A percentile compares a stretch with the other conserved stretches of the same genome.
Conservation (phyloP, 805 yeast genomes). For the Ascoidea asiatica region DNA sequence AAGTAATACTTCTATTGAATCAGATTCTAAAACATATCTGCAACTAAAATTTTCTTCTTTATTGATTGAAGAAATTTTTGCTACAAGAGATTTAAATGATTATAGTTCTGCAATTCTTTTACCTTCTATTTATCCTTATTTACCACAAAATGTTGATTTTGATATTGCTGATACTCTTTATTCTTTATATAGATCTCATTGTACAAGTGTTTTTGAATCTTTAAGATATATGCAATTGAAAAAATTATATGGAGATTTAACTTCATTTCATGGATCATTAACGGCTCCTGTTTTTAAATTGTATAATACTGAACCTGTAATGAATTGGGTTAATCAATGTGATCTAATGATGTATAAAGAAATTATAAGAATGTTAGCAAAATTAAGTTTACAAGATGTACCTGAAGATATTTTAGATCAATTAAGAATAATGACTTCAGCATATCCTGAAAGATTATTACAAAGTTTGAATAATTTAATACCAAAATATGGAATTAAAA, state of each 20-base stretch:
- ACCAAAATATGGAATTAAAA: conserved; percentile 32
- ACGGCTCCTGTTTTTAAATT: conserved; percentile 52
- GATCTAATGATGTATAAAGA: conserved; percentile 49
- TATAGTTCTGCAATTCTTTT: conserved; percentile 22
- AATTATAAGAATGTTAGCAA: conserved; percentile 45
- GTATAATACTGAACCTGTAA: conserved; percentile 28
- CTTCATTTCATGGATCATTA: conserved; percentile 38
- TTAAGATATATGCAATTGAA: conserved; percentile 56
- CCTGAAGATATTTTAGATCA: conserved; percentile 42
- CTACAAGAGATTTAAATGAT: conserved; percentile 17
- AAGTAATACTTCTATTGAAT: neutral
- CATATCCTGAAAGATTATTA: conserved; percentile 31
- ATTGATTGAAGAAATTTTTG: conserved; percentile 7
- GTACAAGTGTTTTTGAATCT: conserved; percentile 49
- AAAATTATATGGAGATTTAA: conserved; percentile 38
- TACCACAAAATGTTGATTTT: conserved; percentile 31
- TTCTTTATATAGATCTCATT: conserved; percentile 50
- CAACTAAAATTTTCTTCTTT: conserved; percentile 14
- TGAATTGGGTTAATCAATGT: conserved; percentile 55
- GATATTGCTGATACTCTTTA: conserved; percentile 51
- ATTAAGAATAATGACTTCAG: conserved; percentile 37
- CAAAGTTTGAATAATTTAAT: conserved; percentile 34
- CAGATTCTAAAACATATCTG: neutral
- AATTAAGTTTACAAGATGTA: conserved; percentile 43
- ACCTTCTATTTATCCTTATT: conserved; percentile 21